phyloP scores from a whole-genome alignment of 257 asterid genomes.

The Lycium barbarum region DNA sequence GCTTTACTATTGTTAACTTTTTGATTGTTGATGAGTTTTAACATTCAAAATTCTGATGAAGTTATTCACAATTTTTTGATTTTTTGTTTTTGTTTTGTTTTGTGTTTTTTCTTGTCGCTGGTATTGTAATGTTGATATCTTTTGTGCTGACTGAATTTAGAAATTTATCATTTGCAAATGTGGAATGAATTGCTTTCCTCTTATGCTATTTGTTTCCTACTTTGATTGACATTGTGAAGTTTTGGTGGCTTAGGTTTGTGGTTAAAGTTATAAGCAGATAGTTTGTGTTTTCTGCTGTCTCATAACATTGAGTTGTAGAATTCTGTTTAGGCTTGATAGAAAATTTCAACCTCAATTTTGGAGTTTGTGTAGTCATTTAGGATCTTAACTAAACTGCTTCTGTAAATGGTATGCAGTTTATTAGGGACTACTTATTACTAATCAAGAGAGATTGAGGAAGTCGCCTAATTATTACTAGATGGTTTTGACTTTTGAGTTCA shows the following conservation, averaged over 20 bases:
- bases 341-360: neutral
- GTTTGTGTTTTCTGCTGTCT: neutral
- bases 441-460: neutral
- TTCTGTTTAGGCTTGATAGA: constrained; percentile 5
- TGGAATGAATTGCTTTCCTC: constrained; percentile 1
- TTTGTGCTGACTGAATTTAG: constrained; percentile 11
- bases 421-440: neutral
- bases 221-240: neutral
- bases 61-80: too few species aligned
- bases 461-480: neutral
- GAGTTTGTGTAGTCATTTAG: constrained; percentile 25
- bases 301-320: neutral
- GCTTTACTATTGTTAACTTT: too few species aligned
- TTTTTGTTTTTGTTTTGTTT: too few species aligned
- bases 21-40: too few species aligned
- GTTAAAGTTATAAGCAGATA: neutral
- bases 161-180: constrained; percentile 9
- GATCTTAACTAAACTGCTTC: neutral
- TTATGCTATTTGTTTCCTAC: neutral
- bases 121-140: constrained; percentile 4
- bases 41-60: too few species aligned
- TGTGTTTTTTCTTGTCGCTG: neutral
- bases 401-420: neutral
- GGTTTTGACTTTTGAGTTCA: neutral
- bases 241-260: constrained; percentile 14